Evolutionary conservation across 1,284 basidiomycete genomes (phyloP).

Genomic region (Dichomitus squalens): DNA sequence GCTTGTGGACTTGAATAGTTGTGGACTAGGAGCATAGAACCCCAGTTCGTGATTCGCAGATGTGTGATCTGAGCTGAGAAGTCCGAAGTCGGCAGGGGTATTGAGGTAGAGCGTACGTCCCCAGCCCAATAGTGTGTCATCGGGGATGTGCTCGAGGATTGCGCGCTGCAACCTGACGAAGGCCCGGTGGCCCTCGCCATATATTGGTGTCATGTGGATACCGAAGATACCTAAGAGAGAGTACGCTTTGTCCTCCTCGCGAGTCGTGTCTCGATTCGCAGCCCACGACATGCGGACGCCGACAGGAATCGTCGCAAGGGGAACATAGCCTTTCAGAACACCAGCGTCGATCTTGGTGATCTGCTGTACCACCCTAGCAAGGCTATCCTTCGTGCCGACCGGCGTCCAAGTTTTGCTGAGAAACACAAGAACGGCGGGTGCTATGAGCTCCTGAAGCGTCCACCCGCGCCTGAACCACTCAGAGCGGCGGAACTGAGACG

Average conservation of each 20-base stretch:
- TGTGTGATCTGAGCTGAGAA: not conserved
- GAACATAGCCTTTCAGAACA: not conserved
- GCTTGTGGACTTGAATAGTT: not conserved
- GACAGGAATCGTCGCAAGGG: not conserved
- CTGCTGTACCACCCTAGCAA: not conserved
- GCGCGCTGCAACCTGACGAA: slow-evolving; percentile 1
- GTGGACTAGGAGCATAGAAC: not conserved
- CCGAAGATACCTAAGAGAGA: slow-evolving; percentile 2
- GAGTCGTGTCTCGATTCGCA: not conserved
- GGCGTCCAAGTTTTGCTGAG: not conserved
- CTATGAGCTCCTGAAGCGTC: no score
- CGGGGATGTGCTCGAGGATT: slow-evolving; percentile 1
- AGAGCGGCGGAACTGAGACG: not conserved
- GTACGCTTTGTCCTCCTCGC: slow-evolving; percentile 3
- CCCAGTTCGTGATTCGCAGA: not conserved
- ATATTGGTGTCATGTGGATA: slow-evolving; percentile 5
- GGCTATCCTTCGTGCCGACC: not conserved
- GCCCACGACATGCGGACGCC: slow-evolving; percentile 5
- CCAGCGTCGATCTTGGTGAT: not conserved
- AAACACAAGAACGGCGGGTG: not conserved
- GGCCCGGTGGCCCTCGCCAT: slow-evolving; percentile 1
- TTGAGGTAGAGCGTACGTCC: not conserved
- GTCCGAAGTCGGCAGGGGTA: not conserved
- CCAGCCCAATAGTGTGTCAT: slow-evolving; percentile 2
- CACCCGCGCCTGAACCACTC: slow-evolving; percentile 6